Evolutionary conservation across 2,329 filamentous ascomycete genomes (phyloP).

Genomic region (Fonsecaea erecta): DNA sequence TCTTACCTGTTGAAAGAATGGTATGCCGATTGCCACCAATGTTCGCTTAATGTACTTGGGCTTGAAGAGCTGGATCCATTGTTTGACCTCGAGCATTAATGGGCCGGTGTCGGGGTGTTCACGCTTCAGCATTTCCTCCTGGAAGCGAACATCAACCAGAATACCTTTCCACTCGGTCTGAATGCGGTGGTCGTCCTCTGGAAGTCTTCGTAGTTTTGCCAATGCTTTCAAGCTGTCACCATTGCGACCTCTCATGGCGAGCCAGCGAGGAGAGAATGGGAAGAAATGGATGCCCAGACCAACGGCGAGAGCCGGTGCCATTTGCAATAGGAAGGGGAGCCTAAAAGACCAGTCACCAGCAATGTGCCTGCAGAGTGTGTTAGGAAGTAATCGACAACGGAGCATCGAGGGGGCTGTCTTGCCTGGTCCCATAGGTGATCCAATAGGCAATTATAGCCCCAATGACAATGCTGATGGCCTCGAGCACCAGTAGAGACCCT

Average conservation of each 20-base stretch:
- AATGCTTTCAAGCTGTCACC: slow-evolving; percentile 49
- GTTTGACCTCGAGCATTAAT: background rate
- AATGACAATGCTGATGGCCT: slow-evolving; percentile 53
- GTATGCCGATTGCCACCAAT: slow-evolving; percentile 47
- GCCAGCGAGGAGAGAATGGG: slow-evolving; percentile 55
- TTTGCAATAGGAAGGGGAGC: slow-evolving; percentile 51
- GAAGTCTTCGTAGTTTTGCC: slow-evolving; percentile 49
- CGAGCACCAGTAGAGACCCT: slow-evolving; percentile 51
- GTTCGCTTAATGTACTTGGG: slow-evolving; percentile 32
- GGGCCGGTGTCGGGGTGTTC: background rate
- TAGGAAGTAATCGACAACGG: background rate
- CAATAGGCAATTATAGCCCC: slow-evolving; percentile 59
- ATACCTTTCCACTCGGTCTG: slow-evolving; percentile 47
- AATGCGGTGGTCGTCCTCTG: slow-evolving; percentile 50
- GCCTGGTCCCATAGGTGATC: slow-evolving; percentile 58
- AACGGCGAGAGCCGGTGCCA: slow-evolving; percentile 39
- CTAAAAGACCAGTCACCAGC: slow-evolving; percentile 50
- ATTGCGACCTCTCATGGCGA: slow-evolving; percentile 47
- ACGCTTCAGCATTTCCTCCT: background rate
- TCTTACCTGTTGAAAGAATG: slow-evolving; percentile 49
- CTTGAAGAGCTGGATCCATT: slow-evolving; percentile 4
- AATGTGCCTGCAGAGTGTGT: background rate
- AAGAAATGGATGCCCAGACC: slow-evolving; percentile 52
- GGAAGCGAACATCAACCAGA: background rate
- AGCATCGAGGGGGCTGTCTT: background rate